These are phyloP conservation scores for Cyclospora cayetanensis DNA, from an alignment of 169 alveolate species.

Conservation along the genomic window DNA sequence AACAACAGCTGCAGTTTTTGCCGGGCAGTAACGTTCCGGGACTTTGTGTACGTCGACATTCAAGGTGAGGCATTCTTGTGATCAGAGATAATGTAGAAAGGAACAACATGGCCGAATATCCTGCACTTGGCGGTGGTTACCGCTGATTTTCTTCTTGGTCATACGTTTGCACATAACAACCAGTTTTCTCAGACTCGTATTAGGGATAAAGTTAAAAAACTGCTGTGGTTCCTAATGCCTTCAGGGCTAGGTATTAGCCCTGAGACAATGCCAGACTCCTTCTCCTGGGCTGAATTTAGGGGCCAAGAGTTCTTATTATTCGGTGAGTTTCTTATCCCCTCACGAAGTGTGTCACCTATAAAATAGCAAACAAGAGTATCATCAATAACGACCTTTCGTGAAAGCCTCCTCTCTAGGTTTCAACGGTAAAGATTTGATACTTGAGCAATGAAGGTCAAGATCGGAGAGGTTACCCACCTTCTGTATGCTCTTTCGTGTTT, in stretches of 20 bases:
- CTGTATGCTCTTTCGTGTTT: background rate
- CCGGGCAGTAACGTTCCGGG: slow-evolving; percentile 55
- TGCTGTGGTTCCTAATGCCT: too few relatives aligned
- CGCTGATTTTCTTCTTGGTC: too few relatives aligned
- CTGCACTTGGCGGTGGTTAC: too few relatives aligned
- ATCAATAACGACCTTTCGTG: background rate
- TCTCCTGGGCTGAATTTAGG: slow-evolving; percentile 49
- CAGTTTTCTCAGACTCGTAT: too few relatives aligned
- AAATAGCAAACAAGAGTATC: background rate
- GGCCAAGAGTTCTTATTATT: slow-evolving; percentile 40
- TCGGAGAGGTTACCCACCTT: background rate
- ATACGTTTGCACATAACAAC: too few relatives aligned
- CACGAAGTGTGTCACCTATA: too few relatives aligned
- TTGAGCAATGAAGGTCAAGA: background rate
- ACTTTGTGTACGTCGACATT: slow-evolving; percentile 24
- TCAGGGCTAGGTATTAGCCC: slow-evolving; percentile 1
- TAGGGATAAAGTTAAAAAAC: too few relatives aligned
- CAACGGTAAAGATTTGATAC: background rate
- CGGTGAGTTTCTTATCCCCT: too few relatives aligned
- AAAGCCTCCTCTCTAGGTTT: background rate
- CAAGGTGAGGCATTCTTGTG: slow-evolving; percentile 57
- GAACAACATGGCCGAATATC: too few relatives aligned
- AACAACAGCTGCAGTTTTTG: slow-evolving; percentile 26
- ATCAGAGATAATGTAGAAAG: too few relatives aligned
- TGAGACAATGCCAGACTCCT: slow-evolving; percentile 40